Base-by-base conservation (phyloP, 2,329 filamentous ascomycete species). In the Leptosphaerulina australis region DNA sequence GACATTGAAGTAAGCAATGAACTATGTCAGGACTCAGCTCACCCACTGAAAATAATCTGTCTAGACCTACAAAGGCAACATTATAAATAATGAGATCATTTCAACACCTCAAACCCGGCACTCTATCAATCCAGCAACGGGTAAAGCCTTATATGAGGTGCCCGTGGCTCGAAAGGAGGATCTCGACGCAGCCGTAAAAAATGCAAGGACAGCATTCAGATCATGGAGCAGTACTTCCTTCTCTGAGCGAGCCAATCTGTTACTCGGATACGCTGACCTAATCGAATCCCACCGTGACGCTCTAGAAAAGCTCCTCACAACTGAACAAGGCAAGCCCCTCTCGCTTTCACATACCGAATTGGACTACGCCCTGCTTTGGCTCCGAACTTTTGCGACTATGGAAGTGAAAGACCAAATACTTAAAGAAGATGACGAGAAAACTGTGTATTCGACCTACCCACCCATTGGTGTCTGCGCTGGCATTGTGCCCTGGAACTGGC, bases 101-200 rank as follows among this genome's bases (percentile, higher is more conserved):
- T 59, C 70, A 20, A 79, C 77, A 0, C 50, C 64, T 3, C 56
- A 69, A 34, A 80, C 76, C 10, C 73, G 76, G 15, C 73, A 77
- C 52, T 71, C 74, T 21, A 70, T 81, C 55, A 79, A 83, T 58
- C 80, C 80, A 0, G 75, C 80, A 7, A 82, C 75, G 2, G 66
- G 72, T 5, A 65, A 78, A 38, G 64, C 74, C 2, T 76, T 79
- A 35, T 73, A 74, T 1, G 72, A 76, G 18, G 79, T 81, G 0
- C 80, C 80, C 0, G 61, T 82, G 5, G 70, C 75, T 2, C 77
- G 75, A 0, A 64, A 66, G 12, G 64, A 73, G 20, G 80, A 83
- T 49, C 71, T 83, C 31, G 76, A 83, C 50, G 62, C 58, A 8
- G 79, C 80, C 5, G 76, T 82, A 6, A 59, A 66, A 3, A 73